Evolutionary conservation across 2,329 filamentous ascomycete species (phyloP), one percentile per base, ranked within the genome.

Genomic region (Zopfia rhizophila): DNA sequence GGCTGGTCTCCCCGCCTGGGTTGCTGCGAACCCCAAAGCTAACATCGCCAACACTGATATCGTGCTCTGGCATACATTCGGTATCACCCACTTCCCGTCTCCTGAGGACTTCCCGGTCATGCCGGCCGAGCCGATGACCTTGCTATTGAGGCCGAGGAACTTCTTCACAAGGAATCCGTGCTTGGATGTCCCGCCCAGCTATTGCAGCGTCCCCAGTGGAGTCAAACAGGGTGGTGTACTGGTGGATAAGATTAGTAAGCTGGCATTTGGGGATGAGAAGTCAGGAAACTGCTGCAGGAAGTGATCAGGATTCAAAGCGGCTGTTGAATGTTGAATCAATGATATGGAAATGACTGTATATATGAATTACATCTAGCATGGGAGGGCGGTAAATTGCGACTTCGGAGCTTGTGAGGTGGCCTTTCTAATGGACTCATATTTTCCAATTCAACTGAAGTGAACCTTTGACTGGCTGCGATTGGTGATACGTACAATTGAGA

Each of bases 91-190:
- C 69, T 93, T 96, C 77, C 91, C 92, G 0, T 78, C 89, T 0
- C 91, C 91, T 0, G 92, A 97, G 68, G 92, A 96, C 72, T 96
- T 90, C 77, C 92, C 92, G 21, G 80, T 96, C 59, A 96, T 96
- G 91, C 91, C 91, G 0, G 88, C 84, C 28, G 72, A 78, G 77
- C 89, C 90, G 1, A 92, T 96, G 82, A 90, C 85, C 1, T 76
- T 96, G 58, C 79, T 95, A 24, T 77, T 95, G 28, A 78, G 90
- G 22, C 91, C 91, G 3, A 77, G 90, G 29, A 87, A 95, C 75
- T 95, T 95, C 81, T 96, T 95, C 73, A 75, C 80, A 16, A 81
- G 83, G 59, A 95, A 93, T 66, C 90, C 90, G 2, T 88, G 84
- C 42, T 76, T 95, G 69, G 89, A 95, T 69, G 88, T 95, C 12